A percentile compares a stretch with the other conserved stretches of the same genome.
Conservation (phyloP, 768 basidiomycete genomes). For the Ramaria sp. region DNA sequence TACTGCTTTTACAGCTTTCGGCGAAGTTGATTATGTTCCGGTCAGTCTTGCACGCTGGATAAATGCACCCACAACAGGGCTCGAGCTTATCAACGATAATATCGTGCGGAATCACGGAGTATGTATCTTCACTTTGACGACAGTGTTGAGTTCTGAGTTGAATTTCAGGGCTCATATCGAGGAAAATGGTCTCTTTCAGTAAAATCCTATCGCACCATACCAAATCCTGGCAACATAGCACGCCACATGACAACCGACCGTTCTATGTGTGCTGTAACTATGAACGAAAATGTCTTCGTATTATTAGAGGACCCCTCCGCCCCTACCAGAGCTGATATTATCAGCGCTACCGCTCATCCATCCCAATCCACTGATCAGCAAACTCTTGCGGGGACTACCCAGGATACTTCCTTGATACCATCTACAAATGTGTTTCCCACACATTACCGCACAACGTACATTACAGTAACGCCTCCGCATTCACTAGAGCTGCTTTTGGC, state of each 20-base stretch:
- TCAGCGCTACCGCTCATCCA: constrained; percentile 31
- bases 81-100: constrained; percentile 59
- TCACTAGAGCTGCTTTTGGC: constrained; percentile 64
- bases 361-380: constrained; percentile 35
- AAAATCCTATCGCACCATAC: constrained; percentile 65
- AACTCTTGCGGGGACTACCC: constrained; percentile 11
- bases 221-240: constrained; percentile 25
- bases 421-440: constrained; percentile 21
- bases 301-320: constrained; percentile 66
- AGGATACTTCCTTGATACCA: constrained; percentile 12
- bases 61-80: constrained; percentile 65
- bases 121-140: constrained; percentile 16
- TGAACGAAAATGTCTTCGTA: constrained; percentile 75
- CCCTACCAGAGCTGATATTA: constrained; percentile 49
- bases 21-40: not conserved
- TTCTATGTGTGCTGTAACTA: constrained; percentile 64
- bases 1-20: not conserved
- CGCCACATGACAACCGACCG: constrained; percentile 46
- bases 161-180: constrained; percentile 40
- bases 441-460: constrained; percentile 68
- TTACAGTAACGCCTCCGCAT: constrained; percentile 63
- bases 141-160: constrained; percentile 8
- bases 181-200: constrained; percentile 64
- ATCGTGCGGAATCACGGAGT: constrained; percentile 62
- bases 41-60: constrained; percentile 68